Base-by-base conservation (phyloP, 208 protist genomes). In the Trypanosoma platydactyli region DNA sequence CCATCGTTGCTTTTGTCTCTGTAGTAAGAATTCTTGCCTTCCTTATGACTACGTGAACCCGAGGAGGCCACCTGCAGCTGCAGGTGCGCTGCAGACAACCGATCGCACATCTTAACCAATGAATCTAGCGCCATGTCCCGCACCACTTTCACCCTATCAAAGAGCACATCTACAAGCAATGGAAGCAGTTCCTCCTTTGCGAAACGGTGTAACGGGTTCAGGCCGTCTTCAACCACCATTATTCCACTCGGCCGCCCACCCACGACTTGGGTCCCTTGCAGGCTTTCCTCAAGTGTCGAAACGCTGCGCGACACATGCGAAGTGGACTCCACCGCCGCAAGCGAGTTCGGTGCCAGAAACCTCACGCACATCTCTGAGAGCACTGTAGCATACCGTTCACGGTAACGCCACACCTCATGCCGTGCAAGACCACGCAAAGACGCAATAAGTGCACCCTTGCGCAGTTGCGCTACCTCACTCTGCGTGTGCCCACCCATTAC, bases 91-190 rank as follows among this genome's bases (percentile, higher is more conserved):
- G 51, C 50, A 0, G 42, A 59, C 22, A 73, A 58, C 24, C 58
- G 46, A 27, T 65, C 68, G 49, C 68, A 91, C 71, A 91, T 75
- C 22, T 52, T 48, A 54, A 67, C 77, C 35, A 83, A 71, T 27
- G 79, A 77, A 24, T 79, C 77, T 3, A 94, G 67, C 13, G 88
- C 84, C 29, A 75, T 56, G 50, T 92, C 88, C 20, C 88, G 84
- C 25, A 92, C 84, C 0, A 81, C 83, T 54, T 82, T 84, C 33
- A 84, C 86, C 62, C 89, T 92, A 67, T 94, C 89, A 63, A 94
- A 94, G 18, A 94, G 65, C 27, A 81, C 73, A 24, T 79, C 68
- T 16, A 92, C 86, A 0, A 92, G 67, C 51, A 92, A 50, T 44
- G 77, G 80, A 35, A 94, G 75, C 38, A 94, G 75, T 66, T 86